Evolutionary conservation across 345 rosid species (phyloP).

Genomic region (Acer negundo): DNA sequence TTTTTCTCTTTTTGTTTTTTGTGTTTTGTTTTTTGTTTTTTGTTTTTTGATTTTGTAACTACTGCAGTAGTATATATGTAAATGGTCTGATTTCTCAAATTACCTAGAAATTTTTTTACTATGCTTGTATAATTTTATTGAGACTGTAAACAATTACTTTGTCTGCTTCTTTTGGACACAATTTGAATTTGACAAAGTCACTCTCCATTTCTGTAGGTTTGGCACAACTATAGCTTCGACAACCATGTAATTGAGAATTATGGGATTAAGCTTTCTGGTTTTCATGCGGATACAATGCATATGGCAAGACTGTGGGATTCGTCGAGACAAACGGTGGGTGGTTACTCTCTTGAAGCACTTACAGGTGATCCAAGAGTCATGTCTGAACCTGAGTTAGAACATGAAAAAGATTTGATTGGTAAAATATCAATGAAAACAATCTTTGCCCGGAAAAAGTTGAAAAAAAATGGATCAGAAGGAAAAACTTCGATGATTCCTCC

Average conservation of each 20-base stretch:
- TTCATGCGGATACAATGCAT: slow-evolving; percentile 98
- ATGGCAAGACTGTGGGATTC: slow-evolving; percentile 98
- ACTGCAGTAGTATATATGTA: too few species aligned
- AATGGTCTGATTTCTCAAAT: too few species aligned
- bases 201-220: slow-evolving; percentile 55
- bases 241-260: slow-evolving; percentile 80
- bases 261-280: slow-evolving; percentile 75
- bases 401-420: slow-evolving; percentile 63
- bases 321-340: slow-evolving; percentile 74
- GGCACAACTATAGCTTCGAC: slow-evolving; percentile 99
- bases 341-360: slow-evolving; percentile 96
- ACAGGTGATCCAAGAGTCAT: slow-evolving; percentile 68
- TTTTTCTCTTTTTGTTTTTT: too few species aligned
- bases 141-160: background rate
- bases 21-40: too few species aligned
- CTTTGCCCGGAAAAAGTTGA: slow-evolving; percentile 77
- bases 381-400: slow-evolving; percentile 37
- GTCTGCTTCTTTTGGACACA: slow-evolving; percentile 7
- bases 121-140: background rate
- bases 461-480: slow-evolving; percentile 92
- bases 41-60: too few species aligned
- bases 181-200: slow-evolving; percentile 16
- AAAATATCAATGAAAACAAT: slow-evolving; percentile 89
- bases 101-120: background rate
- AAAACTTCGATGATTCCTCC: slow-evolving; percentile 65